Base-by-base conservation (phyloP, 805 yeast species). In the Torulaspora microellipsoides region DNA sequence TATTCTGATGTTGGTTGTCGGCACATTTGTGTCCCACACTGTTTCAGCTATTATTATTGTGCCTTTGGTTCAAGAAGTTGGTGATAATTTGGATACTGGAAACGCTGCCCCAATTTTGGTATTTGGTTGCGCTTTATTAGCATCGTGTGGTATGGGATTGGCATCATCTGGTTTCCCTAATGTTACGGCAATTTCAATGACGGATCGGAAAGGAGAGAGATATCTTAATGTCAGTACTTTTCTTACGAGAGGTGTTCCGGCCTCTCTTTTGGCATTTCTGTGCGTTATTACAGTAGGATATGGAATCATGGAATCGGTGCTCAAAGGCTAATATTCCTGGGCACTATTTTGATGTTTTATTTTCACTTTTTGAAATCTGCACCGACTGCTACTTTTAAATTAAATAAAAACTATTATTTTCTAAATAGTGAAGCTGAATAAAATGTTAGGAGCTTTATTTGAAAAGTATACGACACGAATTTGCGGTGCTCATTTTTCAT, bases 141-240 rank as follows among this genome's bases (percentile, higher is more conserved):
- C 95, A 14, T 89, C 97, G 0, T 84, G 86, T 42, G 99, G 98
- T 46, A 93, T 91, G 98, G 98, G 96, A 4, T 72, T 91, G 45
- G 97, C 98, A 2, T 90, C 98, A 0, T 83, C 95, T 0, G 98
- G 99, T 0, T 93, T 93, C 74, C 99, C 99, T n/a, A 91, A 93
- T 59, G 96, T 93, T 30, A 90, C 98, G 0, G 99, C 98, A 0
- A 87, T 93, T 48, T 87, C 97, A 49, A 83, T 87, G 83, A 78
- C 90, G 2, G 96, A 91, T 61, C 93, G 85, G 49, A 76, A 88
- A 38, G 97, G 97, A n/a, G 78, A 80, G 38, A 86, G 95, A 23
- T 91, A 90, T 59, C 69, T 91, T 53, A 80, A 83, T 8, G 96
- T 89, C 29, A 70, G 75, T 23, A 83, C 85, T 3, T 93, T 91